These are phyloP conservation scores for Talaromyces sp. DNA, from an alignment of 2,329 filamentous ascomycete species.

Conservation along the genomic window DNA sequence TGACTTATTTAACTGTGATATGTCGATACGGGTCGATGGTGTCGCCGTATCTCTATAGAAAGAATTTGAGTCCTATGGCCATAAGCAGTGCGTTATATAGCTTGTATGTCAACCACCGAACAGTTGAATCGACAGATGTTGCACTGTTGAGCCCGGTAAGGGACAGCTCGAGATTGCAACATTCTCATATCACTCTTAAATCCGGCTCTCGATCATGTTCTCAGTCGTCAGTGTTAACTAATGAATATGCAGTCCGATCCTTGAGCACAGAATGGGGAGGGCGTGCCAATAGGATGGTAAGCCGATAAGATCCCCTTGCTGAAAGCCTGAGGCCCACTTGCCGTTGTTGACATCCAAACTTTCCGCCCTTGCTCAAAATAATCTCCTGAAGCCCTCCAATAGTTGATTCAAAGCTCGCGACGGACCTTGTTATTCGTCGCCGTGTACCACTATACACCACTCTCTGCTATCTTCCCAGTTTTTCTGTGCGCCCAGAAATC, in stretches of 20 bases:
- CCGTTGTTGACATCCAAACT: conserved; percentile 8
- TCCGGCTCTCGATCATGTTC: not conserved
- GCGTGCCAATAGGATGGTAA: not conserved
- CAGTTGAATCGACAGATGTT: not conserved
- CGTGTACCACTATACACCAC: not conserved
- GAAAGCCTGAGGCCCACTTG: not conserved
- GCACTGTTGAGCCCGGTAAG: not conserved
- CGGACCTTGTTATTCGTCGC: not conserved
- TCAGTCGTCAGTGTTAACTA: not conserved
- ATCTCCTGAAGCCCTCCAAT: not conserved
- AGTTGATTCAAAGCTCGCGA: not conserved
- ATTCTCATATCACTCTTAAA: not conserved
- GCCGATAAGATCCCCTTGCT: not conserved
- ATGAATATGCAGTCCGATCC: not conserved
- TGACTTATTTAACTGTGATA: not conserved
- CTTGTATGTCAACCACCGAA: too few relatives aligned
- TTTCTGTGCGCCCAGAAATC: not conserved
- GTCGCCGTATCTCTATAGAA: not conserved
- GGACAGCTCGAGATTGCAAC: not conserved
- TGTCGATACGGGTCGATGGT: not conserved
- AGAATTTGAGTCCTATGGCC: too few relatives aligned
- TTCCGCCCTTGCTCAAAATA: not conserved
- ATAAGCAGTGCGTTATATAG: too few relatives aligned
- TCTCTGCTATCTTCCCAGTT: not conserved
- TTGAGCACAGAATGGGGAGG: not conserved